Base-by-base conservation (phyloP, 2,329 filamentous ascomycete genomes). In the Epichloe elymi region DNA sequence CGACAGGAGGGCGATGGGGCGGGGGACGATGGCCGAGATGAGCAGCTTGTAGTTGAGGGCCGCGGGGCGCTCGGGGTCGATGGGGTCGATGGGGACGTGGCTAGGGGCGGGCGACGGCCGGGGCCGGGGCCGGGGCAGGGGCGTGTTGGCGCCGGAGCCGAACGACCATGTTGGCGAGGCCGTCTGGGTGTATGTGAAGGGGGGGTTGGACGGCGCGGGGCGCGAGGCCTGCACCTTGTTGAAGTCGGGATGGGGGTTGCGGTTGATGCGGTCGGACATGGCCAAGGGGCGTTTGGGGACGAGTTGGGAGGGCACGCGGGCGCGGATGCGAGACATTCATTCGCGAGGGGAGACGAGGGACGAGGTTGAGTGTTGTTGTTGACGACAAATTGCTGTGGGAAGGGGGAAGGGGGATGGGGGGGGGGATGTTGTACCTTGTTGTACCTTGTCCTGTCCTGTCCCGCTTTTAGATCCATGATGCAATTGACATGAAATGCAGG, bases 31-130 rank as follows among this genome's bases (percentile, higher is more conserved):
- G 56, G 80, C 82, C 17, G 82, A 86, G 66, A 96, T 95, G 54
- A 96, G 74, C 14, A 96, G 78, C 69, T 95, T 95, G 78, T 97
- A 96, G 75, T 96, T 96, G 70, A 78, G 81, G 1, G 73, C 69
- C 0, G 79, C 69, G 0, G 81, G 75, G 0, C 90, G 78, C 35
- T 82, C 86, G 30, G 80, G 71, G 51, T 76, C 83, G 64, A 90
- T 82, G 0, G 90, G 90, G 66, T 95, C 84, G 59, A 96, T 95
- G 61, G 82, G 72, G 56, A 91, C 67, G 69, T 95, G 87, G 35
- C 50, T 78, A 2, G 19, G 42, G 14, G 17, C 1, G 53, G 50
- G 44, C 53, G 37, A 52, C 51, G 54, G 57, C 53, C 53, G 56
- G 53, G 17, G 57, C 53, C 38, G 56, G 53, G 17, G 58, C 53